phyloP scores from a whole-genome alignment of 441 rosid species.

The Melastoma candidum region DNA sequence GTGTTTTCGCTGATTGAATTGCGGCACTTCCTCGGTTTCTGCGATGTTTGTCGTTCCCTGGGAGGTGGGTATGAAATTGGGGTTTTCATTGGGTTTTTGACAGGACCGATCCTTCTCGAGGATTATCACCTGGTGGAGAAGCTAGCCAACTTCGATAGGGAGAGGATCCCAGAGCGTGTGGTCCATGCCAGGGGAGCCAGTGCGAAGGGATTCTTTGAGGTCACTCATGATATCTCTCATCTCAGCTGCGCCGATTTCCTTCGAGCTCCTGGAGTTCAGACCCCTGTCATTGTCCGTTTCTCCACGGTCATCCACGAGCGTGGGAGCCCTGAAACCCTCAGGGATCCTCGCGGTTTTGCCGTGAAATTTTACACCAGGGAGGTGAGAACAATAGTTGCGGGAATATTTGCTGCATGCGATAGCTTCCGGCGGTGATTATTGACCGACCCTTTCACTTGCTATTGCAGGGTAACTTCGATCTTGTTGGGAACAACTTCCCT shows the following conservation, averaged over 20 bases:
- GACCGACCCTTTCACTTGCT: slow-evolving; percentile 5
- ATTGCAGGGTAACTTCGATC: slow-evolving; percentile 87
- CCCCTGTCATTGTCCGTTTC: slow-evolving; percentile 6
- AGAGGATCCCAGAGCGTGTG: slow-evolving; percentile 10
- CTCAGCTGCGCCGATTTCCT: slow-evolving; percentile 8
- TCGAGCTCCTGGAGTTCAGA: slow-evolving; percentile 6
- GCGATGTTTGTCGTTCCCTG: too few species aligned
- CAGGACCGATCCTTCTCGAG: slow-evolving; percentile 10
- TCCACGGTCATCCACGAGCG: slow-evolving; percentile 7
- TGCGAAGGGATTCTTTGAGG: too few species aligned
- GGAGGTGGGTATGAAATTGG: too few species aligned
- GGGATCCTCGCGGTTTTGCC: slow-evolving; percentile 10
- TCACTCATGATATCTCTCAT: slow-evolving; percentile 1
- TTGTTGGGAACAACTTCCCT: slow-evolving; percentile 94
- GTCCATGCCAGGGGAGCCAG: background rate
- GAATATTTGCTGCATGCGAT: too few species aligned
- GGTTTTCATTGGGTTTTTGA: background rate
- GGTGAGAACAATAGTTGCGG: background rate
- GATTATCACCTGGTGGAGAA: slow-evolving; percentile 10
- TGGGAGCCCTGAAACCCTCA: slow-evolving; percentile 10
- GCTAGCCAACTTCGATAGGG: slow-evolving; percentile 7
- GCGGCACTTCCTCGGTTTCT: too few species aligned
- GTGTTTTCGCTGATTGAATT: too few species aligned
- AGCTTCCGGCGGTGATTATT: too few species aligned
- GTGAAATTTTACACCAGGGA: slow-evolving; percentile 9